phyloP scores from a whole-genome alignment of 176 grass and related monocot species.

The Miscanthus lutarioriparius region DNA sequence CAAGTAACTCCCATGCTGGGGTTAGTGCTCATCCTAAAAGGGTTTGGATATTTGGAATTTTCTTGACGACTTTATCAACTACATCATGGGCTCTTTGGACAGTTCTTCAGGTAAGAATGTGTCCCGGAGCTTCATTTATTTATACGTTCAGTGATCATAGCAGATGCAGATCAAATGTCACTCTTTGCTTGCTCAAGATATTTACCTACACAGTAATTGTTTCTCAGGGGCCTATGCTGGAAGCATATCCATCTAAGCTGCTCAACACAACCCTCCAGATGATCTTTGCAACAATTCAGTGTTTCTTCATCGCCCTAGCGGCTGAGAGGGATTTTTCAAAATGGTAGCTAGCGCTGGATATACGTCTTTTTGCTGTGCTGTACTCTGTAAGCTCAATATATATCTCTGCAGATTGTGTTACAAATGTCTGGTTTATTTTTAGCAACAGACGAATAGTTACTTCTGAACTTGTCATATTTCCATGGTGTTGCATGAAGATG shows the following conservation, averaged over 20 bases:
- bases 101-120: constrained; percentile 49
- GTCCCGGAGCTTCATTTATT: background rate
- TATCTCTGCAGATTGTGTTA: background rate
- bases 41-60: constrained; percentile 54
- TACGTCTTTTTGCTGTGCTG: constrained; percentile 31
- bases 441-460: background rate
- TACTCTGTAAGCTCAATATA: constrained; percentile 43
- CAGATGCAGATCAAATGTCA: constrained; percentile 1
- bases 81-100: constrained; percentile 53
- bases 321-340: constrained; percentile 55
- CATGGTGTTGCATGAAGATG: no score
- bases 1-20: background rate
- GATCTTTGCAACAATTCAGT: constrained; percentile 49
- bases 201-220: background rate
- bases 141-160: background rate
- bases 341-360: constrained; percentile 46
- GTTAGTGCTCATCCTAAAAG: background rate
- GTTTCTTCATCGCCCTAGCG: constrained; percentile 50
- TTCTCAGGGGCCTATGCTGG: constrained; percentile 47
- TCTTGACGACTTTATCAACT: constrained; percentile 34
- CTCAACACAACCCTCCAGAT: constrained; percentile 51
- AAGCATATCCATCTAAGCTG: constrained; percentile 52
- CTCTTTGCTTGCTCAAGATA: background rate
- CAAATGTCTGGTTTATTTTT: background rate
- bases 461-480: no score